Conservation (phyloP, 305 asterid genomes). For the Fraxinus sp. region DNA sequence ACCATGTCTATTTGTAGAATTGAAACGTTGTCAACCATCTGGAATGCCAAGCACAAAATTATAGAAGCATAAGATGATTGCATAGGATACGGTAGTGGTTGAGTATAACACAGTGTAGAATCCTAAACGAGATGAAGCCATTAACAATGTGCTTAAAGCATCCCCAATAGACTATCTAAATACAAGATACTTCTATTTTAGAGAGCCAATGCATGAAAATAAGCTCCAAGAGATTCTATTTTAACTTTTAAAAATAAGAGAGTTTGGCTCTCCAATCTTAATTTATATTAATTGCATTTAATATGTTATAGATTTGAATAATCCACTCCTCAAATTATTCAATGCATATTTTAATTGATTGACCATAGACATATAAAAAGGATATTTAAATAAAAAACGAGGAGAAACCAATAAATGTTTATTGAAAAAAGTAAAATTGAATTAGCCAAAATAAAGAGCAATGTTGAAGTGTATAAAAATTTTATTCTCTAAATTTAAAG, state of each 20-base stretch:
- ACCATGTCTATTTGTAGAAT: slow-evolving; percentile 95
- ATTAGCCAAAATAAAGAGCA: background rate
- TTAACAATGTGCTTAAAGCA: background rate
- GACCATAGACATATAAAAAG: background rate
- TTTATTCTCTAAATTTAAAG: background rate
- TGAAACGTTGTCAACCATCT: slow-evolving; percentile 90
- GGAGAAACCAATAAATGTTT: background rate
- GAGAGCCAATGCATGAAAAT: background rate
- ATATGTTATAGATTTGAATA: background rate
- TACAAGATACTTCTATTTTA: background rate
- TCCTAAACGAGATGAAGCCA: background rate
- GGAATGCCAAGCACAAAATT: slow-evolving; percentile 26
- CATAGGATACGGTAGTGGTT: background rate
- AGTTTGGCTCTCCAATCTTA: background rate
- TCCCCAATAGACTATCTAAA: background rate
- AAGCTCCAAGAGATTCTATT: background rate
- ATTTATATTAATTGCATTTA: background rate
- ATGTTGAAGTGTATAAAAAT: too few relatives aligned
- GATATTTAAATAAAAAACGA: background rate
- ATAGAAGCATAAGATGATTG: slow-evolving; percentile 15
- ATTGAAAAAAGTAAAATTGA: background rate
- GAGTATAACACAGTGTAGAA: background rate
- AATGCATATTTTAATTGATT: too few relatives aligned
- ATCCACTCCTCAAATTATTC: background rate
- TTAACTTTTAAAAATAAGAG: background rate